Percentiles rank a stretch among this genome's conserved stretches.
phyloP scores from a whole-genome alignment of 129 eudicot species.

The Heracleum sosnowskyi region DNA sequence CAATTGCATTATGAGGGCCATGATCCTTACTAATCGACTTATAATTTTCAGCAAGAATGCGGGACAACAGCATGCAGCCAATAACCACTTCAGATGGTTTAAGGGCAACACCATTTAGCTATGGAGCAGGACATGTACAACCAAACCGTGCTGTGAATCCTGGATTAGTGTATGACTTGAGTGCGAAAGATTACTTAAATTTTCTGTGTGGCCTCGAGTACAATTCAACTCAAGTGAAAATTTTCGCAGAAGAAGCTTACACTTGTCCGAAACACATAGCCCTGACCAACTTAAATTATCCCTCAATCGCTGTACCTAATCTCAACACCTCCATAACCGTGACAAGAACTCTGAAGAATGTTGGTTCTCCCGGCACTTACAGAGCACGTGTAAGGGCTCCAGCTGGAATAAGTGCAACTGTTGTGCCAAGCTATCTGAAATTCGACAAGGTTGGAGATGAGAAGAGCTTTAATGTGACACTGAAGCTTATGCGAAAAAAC shows the following conservation, averaged over 20 bases:
- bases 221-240: constrained; percentile 40
- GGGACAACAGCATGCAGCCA: constrained; percentile 50
- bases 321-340: constrained; percentile 58
- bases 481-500: constrained; percentile 20
- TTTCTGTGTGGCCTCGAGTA: constrained; percentile 56
- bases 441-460: constrained; percentile 53
- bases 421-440: constrained; percentile 40
- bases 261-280: constrained; percentile 37
- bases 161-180: constrained; percentile 64
- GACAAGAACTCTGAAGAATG: constrained; percentile 59
- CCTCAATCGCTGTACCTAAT: constrained; percentile 64
- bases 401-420: constrained; percentile 29
- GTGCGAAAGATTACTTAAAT: constrained; percentile 36
- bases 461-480: constrained; percentile 41
- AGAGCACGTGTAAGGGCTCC: constrained; percentile 33
- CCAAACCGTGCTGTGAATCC: constrained; percentile 91
- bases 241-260: constrained; percentile 35
- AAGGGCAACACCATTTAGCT: constrained; percentile 72
- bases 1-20: neutral
- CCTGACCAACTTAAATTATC: constrained; percentile 55
- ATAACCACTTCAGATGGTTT: constrained; percentile 44
- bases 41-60: constrained; percentile 45
- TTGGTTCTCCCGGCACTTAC: constrained; percentile 59
- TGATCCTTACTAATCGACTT: neutral
- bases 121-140: constrained; percentile 70